These are phyloP conservation scores for Beauveria bassiana DNA, from an alignment of 2,329 filamentous ascomycete species.

Conservation along the genomic window DNA sequence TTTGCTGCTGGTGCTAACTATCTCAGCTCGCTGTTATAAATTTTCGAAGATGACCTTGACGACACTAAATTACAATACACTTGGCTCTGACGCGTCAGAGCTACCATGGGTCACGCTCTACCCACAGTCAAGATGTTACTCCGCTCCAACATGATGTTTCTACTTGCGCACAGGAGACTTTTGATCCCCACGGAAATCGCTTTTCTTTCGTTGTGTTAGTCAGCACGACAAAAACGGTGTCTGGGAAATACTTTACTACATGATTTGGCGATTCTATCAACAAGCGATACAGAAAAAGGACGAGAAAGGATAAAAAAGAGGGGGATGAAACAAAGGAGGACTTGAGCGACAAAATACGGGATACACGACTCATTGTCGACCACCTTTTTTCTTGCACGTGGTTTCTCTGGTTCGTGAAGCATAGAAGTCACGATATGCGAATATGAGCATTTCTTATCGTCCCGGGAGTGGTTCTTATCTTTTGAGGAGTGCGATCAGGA, in stretches of 20 bases:
- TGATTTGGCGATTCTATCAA: not conserved
- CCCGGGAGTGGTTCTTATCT: too few relatives aligned
- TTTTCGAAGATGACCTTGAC: conserved; percentile 33
- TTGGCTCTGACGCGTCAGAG: not conserved
- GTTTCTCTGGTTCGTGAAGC: not conserved
- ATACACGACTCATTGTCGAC: not conserved
- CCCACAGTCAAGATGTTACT: not conserved
- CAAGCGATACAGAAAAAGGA: not conserved
- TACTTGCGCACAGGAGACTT: not conserved
- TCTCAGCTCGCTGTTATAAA: conserved; percentile 42
- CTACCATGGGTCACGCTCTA: not conserved
- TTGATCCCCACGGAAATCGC: not conserved
- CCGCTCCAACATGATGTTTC: not conserved
- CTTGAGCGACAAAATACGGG: not conserved
- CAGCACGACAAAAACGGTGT: not conserved
- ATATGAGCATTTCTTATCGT: not conserved
- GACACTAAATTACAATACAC: not conserved
- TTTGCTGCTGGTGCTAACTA: not conserved
- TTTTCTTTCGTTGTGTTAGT: not conserved
- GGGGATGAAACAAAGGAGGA: not conserved
- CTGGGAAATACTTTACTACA: not conserved
- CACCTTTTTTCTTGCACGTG: not conserved
- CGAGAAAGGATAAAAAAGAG: not conserved
- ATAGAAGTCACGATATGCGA: not conserved
- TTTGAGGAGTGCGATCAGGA: not conserved